Base-by-base conservation (phyloP, 331 rosid species). In the Erythrophleum ivorense region DNA sequence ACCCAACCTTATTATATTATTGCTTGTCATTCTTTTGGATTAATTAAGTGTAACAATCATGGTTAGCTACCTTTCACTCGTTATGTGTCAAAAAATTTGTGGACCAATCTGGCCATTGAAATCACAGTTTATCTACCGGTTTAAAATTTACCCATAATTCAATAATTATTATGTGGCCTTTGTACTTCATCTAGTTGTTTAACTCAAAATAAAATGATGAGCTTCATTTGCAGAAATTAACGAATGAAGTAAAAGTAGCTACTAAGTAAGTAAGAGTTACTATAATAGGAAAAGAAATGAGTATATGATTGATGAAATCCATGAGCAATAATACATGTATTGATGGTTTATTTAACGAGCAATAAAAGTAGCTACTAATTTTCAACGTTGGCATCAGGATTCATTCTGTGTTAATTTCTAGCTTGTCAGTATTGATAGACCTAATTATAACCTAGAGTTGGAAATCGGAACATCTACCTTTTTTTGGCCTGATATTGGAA, bases 1-100 rank as follows among this genome's bases (percentile, higher is more conserved):
- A 86, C 85, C 85, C 84, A 52, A 74, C 86, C 85, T 74, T 85
- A 81, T 86, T 63, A 85, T 88, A 79, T 54, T 83, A 68, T 64
- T 36, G 48, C 46, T 7, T 64, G 71, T 64, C 71, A 64, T 64
- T 60, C 29, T 33, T 6, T 43, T 64, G 48, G 84, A 70, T 82
- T 76, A 85, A 84, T 78, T 84, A 71, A 59, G 79, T 66, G 62
- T 67, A 82, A 8, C 65, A 67, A 78, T 82, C 79, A 82, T 84
- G 77, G 62, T 80, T 82, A 40, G 43, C 43, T 45, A 80, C 4
- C 92, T 85, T 82, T 83, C 81, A 72, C 85, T 67, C 82, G 65
- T 69, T 49, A 76, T 64, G 46, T 34, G 69, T 48, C 71, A 54
- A 60, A 79, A 24, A 67, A 14, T n/a, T 80, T 70, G 89, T 85